These are phyloP conservation scores for Echria macrotheca DNA, from an alignment of 495 filamentous ascomycete genomes.

Conservation along the genomic window DNA sequence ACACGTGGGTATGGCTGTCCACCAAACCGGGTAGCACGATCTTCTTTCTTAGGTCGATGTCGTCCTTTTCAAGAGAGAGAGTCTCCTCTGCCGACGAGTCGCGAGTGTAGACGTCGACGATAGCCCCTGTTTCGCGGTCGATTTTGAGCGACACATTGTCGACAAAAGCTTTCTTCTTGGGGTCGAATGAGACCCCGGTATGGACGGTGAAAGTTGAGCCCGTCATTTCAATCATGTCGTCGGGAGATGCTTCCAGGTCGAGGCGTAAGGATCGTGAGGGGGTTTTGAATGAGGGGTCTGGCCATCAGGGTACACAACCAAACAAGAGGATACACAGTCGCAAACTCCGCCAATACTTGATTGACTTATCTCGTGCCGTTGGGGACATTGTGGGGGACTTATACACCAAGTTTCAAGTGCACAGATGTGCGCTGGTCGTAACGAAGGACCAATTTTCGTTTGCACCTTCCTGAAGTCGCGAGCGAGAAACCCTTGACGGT, in stretches of 20 bases:
- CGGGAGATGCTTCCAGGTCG: not conserved
- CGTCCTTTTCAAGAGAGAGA: not conserved
- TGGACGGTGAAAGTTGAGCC: slow-evolving; percentile 33
- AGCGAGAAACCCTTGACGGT: too few species aligned
- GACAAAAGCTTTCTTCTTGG: slow-evolving; percentile 39
- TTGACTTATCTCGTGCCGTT: too few species aligned
- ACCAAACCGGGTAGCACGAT: slow-evolving; percentile 48
- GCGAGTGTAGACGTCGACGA: slow-evolving; percentile 32
- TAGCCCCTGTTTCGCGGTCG: slow-evolving; percentile 36
- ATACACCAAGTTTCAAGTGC: too few species aligned
- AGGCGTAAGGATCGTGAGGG: not conserved
- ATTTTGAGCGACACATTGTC: slow-evolving; percentile 37
- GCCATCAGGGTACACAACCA: too few species aligned
- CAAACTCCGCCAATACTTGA: too few species aligned
- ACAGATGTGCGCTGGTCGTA: too few species aligned
- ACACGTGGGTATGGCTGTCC: slow-evolving; percentile 51
- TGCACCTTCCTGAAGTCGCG: too few species aligned
- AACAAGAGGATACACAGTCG: too few species aligned
- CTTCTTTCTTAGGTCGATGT: slow-evolving; percentile 43
- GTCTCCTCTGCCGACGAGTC: slow-evolving; percentile 4
- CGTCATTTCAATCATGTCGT: slow-evolving; percentile 5
- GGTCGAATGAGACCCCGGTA: slow-evolving; percentile 45
- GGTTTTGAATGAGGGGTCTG: too few species aligned
- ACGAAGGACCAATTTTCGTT: too few species aligned
- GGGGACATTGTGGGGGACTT: too few species aligned